Conservation (phyloP, 192 early-diverging fungal genomes). For the Phlyctochytrium arcticum region DNA sequence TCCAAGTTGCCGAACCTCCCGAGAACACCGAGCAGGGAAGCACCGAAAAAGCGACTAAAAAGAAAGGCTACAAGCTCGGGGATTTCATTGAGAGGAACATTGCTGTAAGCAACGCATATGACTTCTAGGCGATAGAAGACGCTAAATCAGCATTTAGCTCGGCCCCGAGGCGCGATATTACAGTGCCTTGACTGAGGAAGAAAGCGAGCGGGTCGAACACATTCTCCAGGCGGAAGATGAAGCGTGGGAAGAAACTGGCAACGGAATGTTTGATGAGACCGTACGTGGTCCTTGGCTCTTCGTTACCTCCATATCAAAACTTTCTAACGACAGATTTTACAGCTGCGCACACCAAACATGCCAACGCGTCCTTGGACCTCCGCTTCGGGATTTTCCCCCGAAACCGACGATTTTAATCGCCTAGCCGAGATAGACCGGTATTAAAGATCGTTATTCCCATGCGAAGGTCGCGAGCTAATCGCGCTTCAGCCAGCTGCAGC, state of each 20-base stretch:
- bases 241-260: conserved; percentile 3
- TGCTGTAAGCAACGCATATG: conserved; percentile 16
- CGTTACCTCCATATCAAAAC: too few relatives aligned
- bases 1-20: neutral
- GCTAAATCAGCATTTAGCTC: conserved; percentile 16
- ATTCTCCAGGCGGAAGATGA: conserved; percentile 20
- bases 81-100: conserved; percentile 50
- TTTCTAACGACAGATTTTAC: too few relatives aligned
- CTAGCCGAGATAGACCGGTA: conserved; percentile 25
- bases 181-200: conserved; percentile 46
- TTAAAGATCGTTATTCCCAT: neutral
- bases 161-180: conserved; percentile 49
- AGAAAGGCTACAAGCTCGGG: conserved; percentile 37
- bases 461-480: too few relatives aligned
- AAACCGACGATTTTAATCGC: conserved; percentile 4
- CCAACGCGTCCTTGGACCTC: conserved; percentile 5
- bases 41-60: too few relatives aligned
- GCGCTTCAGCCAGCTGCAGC: conserved; percentile 18
- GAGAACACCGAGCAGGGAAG: neutral
- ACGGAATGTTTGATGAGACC: neutral
- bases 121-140: neutral
- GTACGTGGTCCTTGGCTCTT: neutral
- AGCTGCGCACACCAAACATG: too few relatives aligned
- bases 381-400: conserved; percentile 18
- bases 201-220: conserved; percentile 35